phyloP scores from a whole-genome alignment of 192 early-diverging fungal species.

The Backusella mclennaniae region DNA sequence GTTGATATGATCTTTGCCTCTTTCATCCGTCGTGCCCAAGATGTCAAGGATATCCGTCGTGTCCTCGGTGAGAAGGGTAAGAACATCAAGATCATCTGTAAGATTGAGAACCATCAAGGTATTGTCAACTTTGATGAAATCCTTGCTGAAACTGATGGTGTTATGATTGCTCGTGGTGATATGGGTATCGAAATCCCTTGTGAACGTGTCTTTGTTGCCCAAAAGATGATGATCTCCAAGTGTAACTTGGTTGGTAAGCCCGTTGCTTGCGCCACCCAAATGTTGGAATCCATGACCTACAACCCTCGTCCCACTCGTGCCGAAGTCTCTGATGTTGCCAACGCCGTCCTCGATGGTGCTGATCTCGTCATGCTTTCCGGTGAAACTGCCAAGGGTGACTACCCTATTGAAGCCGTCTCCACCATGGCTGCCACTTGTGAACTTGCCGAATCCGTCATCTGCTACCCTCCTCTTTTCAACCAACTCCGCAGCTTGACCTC shows the following conservation, averaged over 20 bases:
- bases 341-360: slow-evolving; percentile 90
- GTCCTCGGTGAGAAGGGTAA: slow-evolving; percentile 74
- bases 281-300: slow-evolving; percentile 92
- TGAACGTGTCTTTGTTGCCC: slow-evolving; percentile 83
- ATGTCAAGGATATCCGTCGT: slow-evolving; percentile 85
- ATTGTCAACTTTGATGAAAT: slow-evolving; percentile 95
- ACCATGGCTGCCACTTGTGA: slow-evolving; percentile 68
- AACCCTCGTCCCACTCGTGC: slow-evolving; percentile 95
- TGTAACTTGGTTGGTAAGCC: slow-evolving; percentile 94
- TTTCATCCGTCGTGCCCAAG: slow-evolving; percentile 87
- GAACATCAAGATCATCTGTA: slow-evolving; percentile 91
- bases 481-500: slow-evolving; percentile 70
- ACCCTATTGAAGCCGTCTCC: slow-evolving; percentile 80
- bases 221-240: slow-evolving; percentile 98
- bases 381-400: slow-evolving; percentile 90
- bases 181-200: slow-evolving; percentile 93
- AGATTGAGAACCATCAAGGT: slow-evolving; percentile 95
- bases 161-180: slow-evolving; percentile 96
- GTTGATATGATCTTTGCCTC: slow-evolving; percentile 95
- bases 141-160: slow-evolving; percentile 84
- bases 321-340: slow-evolving; percentile 94
- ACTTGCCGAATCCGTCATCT: slow-evolving; percentile 86
- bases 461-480: slow-evolving; percentile 88
- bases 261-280: slow-evolving; percentile 93
- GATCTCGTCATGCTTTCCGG: slow-evolving; percentile 97